These are phyloP conservation scores for Globisporangium parvum DNA, from an alignment of 352 stramenopile genomes.

Conservation along the genomic window DNA sequence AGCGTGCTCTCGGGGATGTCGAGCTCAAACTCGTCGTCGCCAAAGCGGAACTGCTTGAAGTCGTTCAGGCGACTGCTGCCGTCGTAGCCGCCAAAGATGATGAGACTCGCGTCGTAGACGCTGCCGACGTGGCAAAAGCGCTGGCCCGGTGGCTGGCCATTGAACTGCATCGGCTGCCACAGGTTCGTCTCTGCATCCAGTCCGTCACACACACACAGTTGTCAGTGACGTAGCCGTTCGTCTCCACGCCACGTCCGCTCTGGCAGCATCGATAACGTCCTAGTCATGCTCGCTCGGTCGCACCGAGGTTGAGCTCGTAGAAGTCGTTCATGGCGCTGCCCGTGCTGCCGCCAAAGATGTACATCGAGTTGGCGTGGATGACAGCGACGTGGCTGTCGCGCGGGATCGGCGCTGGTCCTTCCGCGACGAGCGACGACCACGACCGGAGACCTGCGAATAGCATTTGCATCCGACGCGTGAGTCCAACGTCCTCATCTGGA, in stretches of 20 bases:
- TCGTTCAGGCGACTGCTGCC: conserved; percentile 93
- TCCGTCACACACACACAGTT: background rate
- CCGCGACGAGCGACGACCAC: conserved; percentile 88
- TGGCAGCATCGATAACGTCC: background rate
- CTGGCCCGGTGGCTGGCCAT: conserved; percentile 80
- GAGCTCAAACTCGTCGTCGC: conserved; percentile 69
- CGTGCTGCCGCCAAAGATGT: conserved; percentile 94
- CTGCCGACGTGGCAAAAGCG: conserved; percentile 96
- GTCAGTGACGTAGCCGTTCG: background rate
- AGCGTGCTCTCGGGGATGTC: conserved; percentile 84
- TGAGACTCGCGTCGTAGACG: conserved; percentile 90
- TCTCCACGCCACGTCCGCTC: background rate
- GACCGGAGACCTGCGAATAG: conserved; percentile 41
- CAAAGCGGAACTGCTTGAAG: conserved; percentile 90
- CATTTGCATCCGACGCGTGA: background rate
- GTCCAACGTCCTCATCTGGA: background rate
- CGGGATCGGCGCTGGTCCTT: conserved; percentile 90
- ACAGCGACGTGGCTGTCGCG: conserved; percentile 95
- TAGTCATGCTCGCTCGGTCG: conserved; percentile 2
- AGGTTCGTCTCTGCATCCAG: conserved; percentile 39
- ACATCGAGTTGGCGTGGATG: conserved; percentile 92
- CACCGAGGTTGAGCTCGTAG: conserved; percentile 89
- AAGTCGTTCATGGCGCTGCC: conserved; percentile 98
- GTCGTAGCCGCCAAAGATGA: conserved; percentile 96
- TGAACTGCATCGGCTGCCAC: conserved; percentile 76